Evolutionary conservation across 768 basidiomycete species (phyloP).

Genomic region (Pluteus cervinus): DNA sequence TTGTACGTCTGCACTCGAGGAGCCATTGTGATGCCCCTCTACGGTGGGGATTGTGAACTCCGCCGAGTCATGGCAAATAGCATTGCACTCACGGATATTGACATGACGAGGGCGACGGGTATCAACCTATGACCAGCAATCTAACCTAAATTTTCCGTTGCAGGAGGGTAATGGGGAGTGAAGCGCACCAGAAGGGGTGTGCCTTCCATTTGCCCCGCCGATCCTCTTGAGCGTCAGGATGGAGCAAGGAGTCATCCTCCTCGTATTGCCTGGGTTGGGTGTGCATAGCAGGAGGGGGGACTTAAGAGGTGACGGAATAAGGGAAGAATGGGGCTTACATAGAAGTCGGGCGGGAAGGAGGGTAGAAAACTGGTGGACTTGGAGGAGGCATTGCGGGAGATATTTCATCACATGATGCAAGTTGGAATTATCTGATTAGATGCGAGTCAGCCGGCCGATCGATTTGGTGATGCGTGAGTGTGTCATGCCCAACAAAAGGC

Average conservation of each 20-base stretch:
- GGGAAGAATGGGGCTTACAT: not conserved
- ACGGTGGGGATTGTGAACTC: conserved; percentile 5
- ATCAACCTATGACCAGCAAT: conserved; percentile 47
- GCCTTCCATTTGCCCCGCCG: conserved; percentile 21
- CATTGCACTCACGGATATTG: conserved; percentile 62
- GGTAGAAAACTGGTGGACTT: too few species aligned
- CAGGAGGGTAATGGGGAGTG: conserved; percentile 1
- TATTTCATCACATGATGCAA: too few species aligned
- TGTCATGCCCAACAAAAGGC: too few species aligned
- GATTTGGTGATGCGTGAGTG: too few species aligned
- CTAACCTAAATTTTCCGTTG: conserved; percentile 5
- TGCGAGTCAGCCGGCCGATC: too few species aligned
- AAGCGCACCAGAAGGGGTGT: conserved; percentile 38
- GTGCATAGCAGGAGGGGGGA: not conserved
- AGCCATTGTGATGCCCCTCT: conserved; percentile 79
- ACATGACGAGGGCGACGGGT: conserved; percentile 60
- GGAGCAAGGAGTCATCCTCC: too few species aligned
- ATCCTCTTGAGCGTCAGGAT: not conserved
- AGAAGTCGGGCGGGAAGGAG: not conserved
- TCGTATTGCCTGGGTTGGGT: too few species aligned
- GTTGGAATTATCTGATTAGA: too few species aligned
- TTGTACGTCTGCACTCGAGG: conserved; percentile 79
- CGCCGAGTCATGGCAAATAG: not conserved
- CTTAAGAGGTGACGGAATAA: not conserved
- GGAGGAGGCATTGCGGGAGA: too few species aligned